phyloP scores from a whole-genome alignment of 2,329 filamentous ascomycete genomes.

The Ophiostoma novo-ulmi region DNA sequence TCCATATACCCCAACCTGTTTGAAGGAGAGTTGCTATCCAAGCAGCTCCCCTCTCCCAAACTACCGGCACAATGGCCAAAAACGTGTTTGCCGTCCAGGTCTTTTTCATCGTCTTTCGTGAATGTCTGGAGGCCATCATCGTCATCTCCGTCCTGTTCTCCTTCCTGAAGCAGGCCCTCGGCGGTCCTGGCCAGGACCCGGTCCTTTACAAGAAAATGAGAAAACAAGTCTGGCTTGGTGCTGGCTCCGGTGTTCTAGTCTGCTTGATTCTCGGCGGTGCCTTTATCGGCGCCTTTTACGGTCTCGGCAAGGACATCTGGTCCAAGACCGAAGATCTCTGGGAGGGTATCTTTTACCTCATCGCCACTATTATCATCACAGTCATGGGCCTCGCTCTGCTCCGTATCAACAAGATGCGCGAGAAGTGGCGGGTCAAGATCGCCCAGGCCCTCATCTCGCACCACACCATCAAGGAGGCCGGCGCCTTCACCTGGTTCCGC shows the following conservation, averaged over 20 bases:
- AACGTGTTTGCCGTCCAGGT: slow-evolving; percentile 73
- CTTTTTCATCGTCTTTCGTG: slow-evolving; percentile 87
- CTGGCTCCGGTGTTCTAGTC: slow-evolving; percentile 53
- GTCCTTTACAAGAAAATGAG: slow-evolving; percentile 62
- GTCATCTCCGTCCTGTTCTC: slow-evolving; percentile 82
- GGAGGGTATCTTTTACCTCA: slow-evolving; percentile 71
- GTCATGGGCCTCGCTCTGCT: slow-evolving; percentile 75
- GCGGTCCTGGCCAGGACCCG: slow-evolving; percentile 56
- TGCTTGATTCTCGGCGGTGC: slow-evolving; percentile 58
- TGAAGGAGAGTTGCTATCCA: slow-evolving; percentile 18
- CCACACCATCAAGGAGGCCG: slow-evolving; percentile 34
- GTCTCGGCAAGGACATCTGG: slow-evolving; percentile 62
- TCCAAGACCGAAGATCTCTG: slow-evolving; percentile 66
- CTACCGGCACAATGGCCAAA: slow-evolving; percentile 47
- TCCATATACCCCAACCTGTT: slow-evolving; percentile 3
- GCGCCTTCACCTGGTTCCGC: slow-evolving; percentile 45
- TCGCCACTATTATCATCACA: slow-evolving; percentile 75
- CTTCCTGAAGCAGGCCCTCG: slow-evolving; percentile 76
- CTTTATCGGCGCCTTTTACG: slow-evolving; percentile 67
- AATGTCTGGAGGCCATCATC: slow-evolving; percentile 75
- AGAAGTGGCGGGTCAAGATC: slow-evolving; percentile 84
- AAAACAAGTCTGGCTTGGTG: slow-evolving; percentile 66
- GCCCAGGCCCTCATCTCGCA: slow-evolving; percentile 58
- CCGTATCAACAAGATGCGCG: slow-evolving; percentile 74
- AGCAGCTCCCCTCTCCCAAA: slow-evolving; percentile 12